Percentiles rank a stretch among this genome's conserved stretches.
phyloP scores from a whole-genome alignment of 805 yeast species.

The Ascoidea rubescens region DNA sequence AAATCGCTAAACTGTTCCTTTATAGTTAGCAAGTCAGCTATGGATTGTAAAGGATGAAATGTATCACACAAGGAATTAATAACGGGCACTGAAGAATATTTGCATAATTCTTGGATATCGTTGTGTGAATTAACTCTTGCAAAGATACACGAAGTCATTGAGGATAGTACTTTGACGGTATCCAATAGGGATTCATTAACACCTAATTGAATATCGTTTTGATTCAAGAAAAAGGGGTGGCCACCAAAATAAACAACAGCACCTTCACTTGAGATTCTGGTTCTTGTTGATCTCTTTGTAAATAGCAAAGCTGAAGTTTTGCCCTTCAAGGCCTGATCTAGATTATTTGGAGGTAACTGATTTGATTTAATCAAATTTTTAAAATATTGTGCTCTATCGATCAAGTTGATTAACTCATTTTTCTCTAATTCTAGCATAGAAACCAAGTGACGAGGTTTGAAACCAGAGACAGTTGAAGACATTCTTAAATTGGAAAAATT shows the following conservation, averaged over 20 bases:
- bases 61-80: conserved; percentile 88
- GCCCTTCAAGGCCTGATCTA: conserved; percentile 51
- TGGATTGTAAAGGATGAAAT: conserved; percentile 92
- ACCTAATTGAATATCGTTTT: conserved; percentile 92
- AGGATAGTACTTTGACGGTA: conserved; percentile 76
- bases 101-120: conserved; percentile 66
- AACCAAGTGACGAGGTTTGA: conserved; percentile 52
- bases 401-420: conserved; percentile 57
- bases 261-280: conserved; percentile 88
- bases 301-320: conserved; percentile 75
- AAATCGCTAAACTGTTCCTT: conserved; percentile 52
- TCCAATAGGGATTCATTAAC: conserved; percentile 87
- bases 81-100: conserved; percentile 78
- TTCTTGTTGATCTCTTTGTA: conserved; percentile 88
- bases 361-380: conserved; percentile 40
- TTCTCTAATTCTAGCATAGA: conserved; percentile 69
- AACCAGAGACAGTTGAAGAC: conserved; percentile 12
- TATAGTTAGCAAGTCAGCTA: conserved; percentile 80
- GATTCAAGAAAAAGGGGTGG: conserved; percentile 92
- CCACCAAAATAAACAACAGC: conserved; percentile 91
- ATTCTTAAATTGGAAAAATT: conserved; percentile 9
- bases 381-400: conserved; percentile 56
- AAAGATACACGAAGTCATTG: conserved; percentile 93
- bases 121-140: conserved; percentile 87
- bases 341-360: conserved; percentile 20